Evolutionary conservation across 2,329 filamentous ascomycete genomes (phyloP).

Genomic region (Hypoxylon sp.): DNA sequence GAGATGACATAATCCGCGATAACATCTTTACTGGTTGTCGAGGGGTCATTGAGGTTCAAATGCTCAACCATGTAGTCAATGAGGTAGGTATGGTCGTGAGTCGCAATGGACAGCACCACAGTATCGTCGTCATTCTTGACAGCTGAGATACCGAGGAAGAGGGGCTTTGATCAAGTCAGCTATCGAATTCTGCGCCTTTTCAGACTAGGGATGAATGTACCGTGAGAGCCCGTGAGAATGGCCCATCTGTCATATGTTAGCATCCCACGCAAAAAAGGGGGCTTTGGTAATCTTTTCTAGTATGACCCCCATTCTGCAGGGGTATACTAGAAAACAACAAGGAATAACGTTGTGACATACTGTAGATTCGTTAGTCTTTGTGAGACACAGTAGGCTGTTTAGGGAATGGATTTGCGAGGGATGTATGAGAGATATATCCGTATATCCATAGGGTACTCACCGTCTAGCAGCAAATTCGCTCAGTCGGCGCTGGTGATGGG

Average conservation of each 20-base stretch:
- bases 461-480: slow-evolving; percentile 42
- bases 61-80: slow-evolving; percentile 78
- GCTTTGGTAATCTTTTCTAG: background rate
- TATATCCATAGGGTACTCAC: slow-evolving; percentile 29
- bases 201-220: slow-evolving; percentile 54
- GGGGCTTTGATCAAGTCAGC: slow-evolving; percentile 59
- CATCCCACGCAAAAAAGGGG: slow-evolving; percentile 1
- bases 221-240: slow-evolving; percentile 62
- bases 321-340: slow-evolving; percentile 1
- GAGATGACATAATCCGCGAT: slow-evolving; percentile 73
- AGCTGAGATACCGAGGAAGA: slow-evolving; percentile 75
- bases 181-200: background rate
- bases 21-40: slow-evolving; percentile 59
- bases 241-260: slow-evolving; percentile 38
- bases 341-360: slow-evolving; percentile 23
- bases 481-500: slow-evolving; percentile 43
- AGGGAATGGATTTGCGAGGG: background rate
- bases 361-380: slow-evolving; percentile 21
- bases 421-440: background rate
- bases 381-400: background rate
- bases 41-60: slow-evolving; percentile 62
- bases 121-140: slow-evolving; percentile 65
- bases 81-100: slow-evolving; percentile 82
- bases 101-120: slow-evolving; percentile 74
- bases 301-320: background rate